Evolutionary conservation across 805 yeast genomes (phyloP), one percentile per base, ranked within the genome.

Genomic region (Kodamaea neixiangensis): DNA sequence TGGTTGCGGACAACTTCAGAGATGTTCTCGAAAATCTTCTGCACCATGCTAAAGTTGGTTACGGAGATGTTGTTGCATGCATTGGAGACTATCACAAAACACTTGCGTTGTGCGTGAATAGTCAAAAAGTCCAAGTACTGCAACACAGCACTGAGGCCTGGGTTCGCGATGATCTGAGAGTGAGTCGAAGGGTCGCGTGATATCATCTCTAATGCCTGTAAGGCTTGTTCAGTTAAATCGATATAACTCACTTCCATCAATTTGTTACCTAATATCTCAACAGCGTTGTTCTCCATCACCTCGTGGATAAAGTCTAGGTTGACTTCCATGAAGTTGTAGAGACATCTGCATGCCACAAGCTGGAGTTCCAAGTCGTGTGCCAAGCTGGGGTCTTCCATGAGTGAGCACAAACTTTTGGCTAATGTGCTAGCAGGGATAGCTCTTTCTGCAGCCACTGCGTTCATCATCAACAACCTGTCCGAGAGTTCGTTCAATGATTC

Each of bases 161-260:
- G 85, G 49, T 81, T 78, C 17, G 73, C 64, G 37, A 89, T 68
- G 11, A 89, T 73, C 22, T 72, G 77, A 39, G 68, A 63, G 53
- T 73, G 78, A 3, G 77, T 58, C 1, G 85, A 80, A 18, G 78
- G 71, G 25, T 76, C 76, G 51, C 84, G 69, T 1, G 91, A 82
- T 13, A 87, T 81, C 64, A 81, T 74, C 61, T 86, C 92, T 43
- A 87, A 69, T 0, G 92, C 83, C 60, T 86, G 92, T 38, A 91
- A 68, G 0, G 91, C 90, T 67, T 92, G 97, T 63, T 93, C 99
- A 0, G 97, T 96, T 48, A 93, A 73, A 64, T 93, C 99, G 48
- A 93, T 92, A 62, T 82, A 92, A 49, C 84, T 82, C 14, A 93
- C 85, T 54, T 89, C 96, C 51, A 80, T 61, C 34, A 94, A 66